These are phyloP conservation scores for Cadophora sp. DNA, from an alignment of 2,329 filamentous ascomycete genomes.

Conservation along the genomic window DNA sequence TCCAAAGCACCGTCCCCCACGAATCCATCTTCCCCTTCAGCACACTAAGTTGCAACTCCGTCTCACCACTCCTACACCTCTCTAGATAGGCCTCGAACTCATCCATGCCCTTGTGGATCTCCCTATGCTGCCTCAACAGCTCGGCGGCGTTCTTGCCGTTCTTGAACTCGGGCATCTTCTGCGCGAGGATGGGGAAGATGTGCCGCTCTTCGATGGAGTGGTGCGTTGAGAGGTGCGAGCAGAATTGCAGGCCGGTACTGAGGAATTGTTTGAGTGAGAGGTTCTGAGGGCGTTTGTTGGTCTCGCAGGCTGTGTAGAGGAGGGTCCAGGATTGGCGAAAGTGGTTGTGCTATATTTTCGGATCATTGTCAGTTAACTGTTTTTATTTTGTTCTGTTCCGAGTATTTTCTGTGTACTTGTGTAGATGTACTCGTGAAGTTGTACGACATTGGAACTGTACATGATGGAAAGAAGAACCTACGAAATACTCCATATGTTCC, in stretches of 20 bases:
- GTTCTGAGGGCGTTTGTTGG: conserved; percentile 62
- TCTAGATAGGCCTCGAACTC: conserved; percentile 69
- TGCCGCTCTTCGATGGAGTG: conserved; percentile 84
- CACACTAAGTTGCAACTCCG: conserved; percentile 60
- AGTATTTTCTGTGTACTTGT: no score
- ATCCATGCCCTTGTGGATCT: conserved; percentile 81
- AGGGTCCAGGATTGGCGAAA: conserved; percentile 78
- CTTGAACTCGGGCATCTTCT: conserved; percentile 80
- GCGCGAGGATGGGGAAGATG: conserved; percentile 79
- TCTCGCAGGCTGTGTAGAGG: conserved; percentile 70
- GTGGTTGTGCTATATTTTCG: conserved; percentile 67
- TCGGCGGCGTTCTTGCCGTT: conserved; percentile 59
- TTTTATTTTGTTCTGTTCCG: not conserved
- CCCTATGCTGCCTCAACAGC: conserved; percentile 75
- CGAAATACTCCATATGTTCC: conserved; percentile 68
- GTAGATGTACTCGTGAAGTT: no score
- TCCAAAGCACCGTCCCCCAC: conserved; percentile 82
- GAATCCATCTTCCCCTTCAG: conserved; percentile 76
- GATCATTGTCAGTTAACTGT: not conserved
- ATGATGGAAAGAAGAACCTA: conserved; percentile 46
- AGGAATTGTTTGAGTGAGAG: conserved; percentile 76
- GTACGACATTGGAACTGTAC: not conserved
- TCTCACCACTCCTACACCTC: conserved; percentile 67
- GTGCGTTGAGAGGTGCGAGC: conserved; percentile 73
- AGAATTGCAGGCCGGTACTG: conserved; percentile 71